Conservation (phyloP, 345 rosid genomes). For the Moringa oleifera region DNA sequence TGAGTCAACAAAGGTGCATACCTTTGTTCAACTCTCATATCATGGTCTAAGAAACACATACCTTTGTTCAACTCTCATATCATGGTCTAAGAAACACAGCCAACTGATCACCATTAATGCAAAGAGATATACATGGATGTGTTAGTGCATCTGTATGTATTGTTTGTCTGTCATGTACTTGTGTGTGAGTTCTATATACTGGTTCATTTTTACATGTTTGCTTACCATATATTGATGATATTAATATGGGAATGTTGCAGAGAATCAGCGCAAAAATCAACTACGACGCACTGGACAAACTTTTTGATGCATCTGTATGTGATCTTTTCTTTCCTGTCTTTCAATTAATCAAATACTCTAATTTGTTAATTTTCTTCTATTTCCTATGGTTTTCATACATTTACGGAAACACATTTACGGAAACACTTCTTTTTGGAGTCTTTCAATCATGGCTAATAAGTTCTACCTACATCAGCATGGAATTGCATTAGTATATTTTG, state of each 20-base stretch:
- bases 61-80: too few species aligned
- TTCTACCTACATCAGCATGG: not conserved
- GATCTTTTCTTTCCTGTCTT: conserved; percentile 2
- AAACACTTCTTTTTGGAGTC: too few species aligned
- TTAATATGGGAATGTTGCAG: conserved; percentile 33
- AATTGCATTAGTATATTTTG: not conserved
- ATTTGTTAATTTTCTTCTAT: too few species aligned
- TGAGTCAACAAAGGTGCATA: too few species aligned
- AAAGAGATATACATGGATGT: too few species aligned
- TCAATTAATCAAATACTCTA: not conserved
- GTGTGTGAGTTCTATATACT: not conserved
- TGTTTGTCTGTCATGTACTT: not conserved
- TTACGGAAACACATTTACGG: too few species aligned
- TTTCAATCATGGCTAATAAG: not conserved
- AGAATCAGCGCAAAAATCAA: conserved; percentile 66
- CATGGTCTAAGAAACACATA: too few species aligned
- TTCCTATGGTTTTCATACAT: not conserved
- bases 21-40: too few species aligned
- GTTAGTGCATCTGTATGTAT: not conserved
- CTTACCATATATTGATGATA: conserved; percentile 1
- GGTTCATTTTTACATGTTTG: not conserved
- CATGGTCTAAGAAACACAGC: too few species aligned
- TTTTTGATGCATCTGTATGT: conserved; percentile 62
- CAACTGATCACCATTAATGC: too few species aligned
- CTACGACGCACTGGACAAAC: conserved; percentile 57